Evolutionary conservation across 495 filamentous ascomycete species (phyloP).

Genomic region (Penicillium coprophilum): DNA sequence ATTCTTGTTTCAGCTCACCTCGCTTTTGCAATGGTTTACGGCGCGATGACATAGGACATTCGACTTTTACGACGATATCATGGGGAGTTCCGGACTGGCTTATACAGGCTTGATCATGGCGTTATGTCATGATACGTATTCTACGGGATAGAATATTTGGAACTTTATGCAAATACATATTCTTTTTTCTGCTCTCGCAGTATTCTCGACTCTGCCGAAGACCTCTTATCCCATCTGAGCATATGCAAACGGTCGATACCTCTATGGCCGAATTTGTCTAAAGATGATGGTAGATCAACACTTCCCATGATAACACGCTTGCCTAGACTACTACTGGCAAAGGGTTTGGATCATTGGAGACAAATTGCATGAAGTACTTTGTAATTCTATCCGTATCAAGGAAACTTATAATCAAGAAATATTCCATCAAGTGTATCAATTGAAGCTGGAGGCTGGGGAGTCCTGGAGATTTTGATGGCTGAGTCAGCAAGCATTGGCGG

Average conservation of each 20-base stretch:
- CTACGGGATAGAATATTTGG: not conserved
- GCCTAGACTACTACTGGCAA: not conserved
- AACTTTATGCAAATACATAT: not conserved
- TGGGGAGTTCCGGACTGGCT: conserved; percentile 17
- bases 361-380: too few relatives aligned
- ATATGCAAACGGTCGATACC: conserved; percentile 48
- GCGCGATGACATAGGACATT: conserved; percentile 17
- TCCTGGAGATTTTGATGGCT: not conserved
- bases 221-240: conserved; percentile 49
- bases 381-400: too few relatives aligned
- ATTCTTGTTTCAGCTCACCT: not conserved
- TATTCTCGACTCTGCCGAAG: not conserved
- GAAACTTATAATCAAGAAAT: too few relatives aligned
- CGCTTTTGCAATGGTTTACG: conserved; percentile 16
- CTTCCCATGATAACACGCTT: conserved; percentile 7
- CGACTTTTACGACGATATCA: conserved; percentile 1
- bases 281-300: conserved; percentile 69
- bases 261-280: conserved; percentile 70
- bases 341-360: conserved; percentile 9
- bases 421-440: too few relatives aligned
- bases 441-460: not conserved
- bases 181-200: not conserved
- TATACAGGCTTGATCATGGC: conserved; percentile 3
- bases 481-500: not conserved
- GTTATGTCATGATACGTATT: conserved; percentile 9